Evolutionary conservation across 2,329 filamentous ascomycete genomes (phyloP), one percentile per base, ranked within the genome.

Genomic region (Arthrobotrys iridis): DNA sequence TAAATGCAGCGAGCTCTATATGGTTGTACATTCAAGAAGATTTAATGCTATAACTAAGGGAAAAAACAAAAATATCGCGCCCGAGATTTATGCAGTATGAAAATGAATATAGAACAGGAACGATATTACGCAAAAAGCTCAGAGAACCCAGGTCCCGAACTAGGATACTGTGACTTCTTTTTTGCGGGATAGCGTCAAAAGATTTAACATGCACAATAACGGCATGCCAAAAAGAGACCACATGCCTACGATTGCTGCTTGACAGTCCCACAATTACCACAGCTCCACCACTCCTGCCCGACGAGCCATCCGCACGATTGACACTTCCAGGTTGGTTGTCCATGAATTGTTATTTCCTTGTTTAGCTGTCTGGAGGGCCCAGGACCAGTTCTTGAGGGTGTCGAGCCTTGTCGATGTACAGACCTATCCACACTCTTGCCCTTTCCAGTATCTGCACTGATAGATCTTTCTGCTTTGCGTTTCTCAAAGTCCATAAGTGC

Each of bases 251-350:
- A 71, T 13, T 70, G 40, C 40, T 45, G 24, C 30, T 76, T 76
- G 7, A 76, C 59, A 5, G 40, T 52, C 20, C 65, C 64, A 40
- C 72, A 76, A n/a, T 71, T 76, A 5, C 65, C 55, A 35, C 72
- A 76, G 18, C 48, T 76, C 72, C 72, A 76, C 72, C 72, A 76
- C 33, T 76, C 72, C 20, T 76, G 65, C 7, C 58, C 43, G 3
- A 76, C 50, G 35, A 76, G 43, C 65, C 66, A 71, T n/a, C 66
- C 72, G 30, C 72, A 76, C 7, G 71, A 64, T 3, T 58, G 71
- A 26, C 71, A 75, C 20, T 68, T 52, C 71, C 71, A 75, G 20
- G 71, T 68, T 8, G 71, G 63, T 13, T 68, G 63, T 7, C 71
- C 71, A n/a, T 75, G 45, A 26, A 75, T 75, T 1, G 46, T 68